phyloP scores from a whole-genome alignment of 805 yeast genomes.

The Torulaspora maleeae region DNA sequence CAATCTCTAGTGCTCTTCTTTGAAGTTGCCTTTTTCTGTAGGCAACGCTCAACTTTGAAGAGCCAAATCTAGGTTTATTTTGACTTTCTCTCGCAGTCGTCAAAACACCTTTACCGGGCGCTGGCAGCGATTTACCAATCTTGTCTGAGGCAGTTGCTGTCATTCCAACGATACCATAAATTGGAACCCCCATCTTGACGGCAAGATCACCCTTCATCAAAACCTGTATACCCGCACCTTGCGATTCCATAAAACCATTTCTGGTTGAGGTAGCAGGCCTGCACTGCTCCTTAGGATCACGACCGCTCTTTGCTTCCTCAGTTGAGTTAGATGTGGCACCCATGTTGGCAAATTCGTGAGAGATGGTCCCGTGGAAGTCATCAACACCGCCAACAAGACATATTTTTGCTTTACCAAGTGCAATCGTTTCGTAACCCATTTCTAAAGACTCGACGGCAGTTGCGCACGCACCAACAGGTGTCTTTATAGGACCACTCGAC shows the following conservation, averaged over 20 bases:
- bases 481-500: conserved; percentile 85
- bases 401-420: conserved; percentile 76
- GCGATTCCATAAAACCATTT: conserved; percentile 89
- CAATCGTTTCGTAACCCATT: conserved; percentile 75
- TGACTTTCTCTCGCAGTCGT: conserved; percentile 80
- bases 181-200: conserved; percentile 85
- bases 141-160: conserved; percentile 85
- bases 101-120: conserved; percentile 90
- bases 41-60: conserved; percentile 10
- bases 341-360: conserved; percentile 87
- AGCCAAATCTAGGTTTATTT: conserved; percentile 30
- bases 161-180: conserved; percentile 77
- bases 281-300: conserved; percentile 88
- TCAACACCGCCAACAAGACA: conserved; percentile 89
- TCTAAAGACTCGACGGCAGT: conserved; percentile 88
- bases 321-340: conserved; percentile 78
- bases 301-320: conserved; percentile 71
- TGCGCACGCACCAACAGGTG: conserved; percentile 94
- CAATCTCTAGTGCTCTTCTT: conserved; percentile 65
- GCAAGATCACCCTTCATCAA: conserved; percentile 84
- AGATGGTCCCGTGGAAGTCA: conserved; percentile 88
- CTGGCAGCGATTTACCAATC: conserved; percentile 87
- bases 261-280: conserved; percentile 85
- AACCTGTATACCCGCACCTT: conserved; percentile 87
- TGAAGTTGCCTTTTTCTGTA: conserved; percentile 19